A percentile compares a stretch with the other conserved stretches of the same genome.
Conservation (phyloP, 2,329 filamentous ascomycete species). For the Diaporthe aspalathi region DNA sequence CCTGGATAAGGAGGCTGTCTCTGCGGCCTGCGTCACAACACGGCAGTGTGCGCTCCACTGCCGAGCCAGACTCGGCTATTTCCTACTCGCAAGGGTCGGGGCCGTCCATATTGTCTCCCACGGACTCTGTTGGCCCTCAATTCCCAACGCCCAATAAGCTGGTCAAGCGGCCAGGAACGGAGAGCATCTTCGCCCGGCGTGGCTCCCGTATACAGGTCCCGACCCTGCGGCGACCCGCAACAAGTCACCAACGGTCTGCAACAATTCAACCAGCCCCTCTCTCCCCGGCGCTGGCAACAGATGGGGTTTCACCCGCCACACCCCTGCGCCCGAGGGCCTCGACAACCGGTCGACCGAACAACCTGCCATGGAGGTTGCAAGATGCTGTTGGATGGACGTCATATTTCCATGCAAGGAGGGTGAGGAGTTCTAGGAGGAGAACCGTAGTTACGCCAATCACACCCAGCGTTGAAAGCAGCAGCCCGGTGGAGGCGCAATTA, state of each 20-base stretch:
- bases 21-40: conserved; percentile 73
- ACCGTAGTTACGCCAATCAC: conserved; percentile 33
- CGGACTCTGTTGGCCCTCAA: conserved; percentile 53
- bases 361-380: conserved; percentile 36
- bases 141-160: conserved; percentile 76
- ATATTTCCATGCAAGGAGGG: conserved; percentile 63
- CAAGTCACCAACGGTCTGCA: conserved; percentile 81
- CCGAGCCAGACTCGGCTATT: conserved; percentile 72
- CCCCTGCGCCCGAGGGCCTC: conserved; percentile 44
- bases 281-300: conserved; percentile 40
- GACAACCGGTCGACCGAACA: conserved; percentile 38
- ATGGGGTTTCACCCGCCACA: conserved; percentile 51
- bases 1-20: conserved; percentile 80
- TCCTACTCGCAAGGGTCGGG: conserved; percentile 75
- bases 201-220: conserved; percentile 71
- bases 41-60: conserved; percentile 72
- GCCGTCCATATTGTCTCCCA: conserved; percentile 68
- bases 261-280: conserved; percentile 68
- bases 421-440: conserved; percentile 45
- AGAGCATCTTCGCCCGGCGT: conserved; percentile 52
- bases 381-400: conserved; percentile 61
- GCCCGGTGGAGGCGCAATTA: conserved; percentile 48
- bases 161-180: conserved; percentile 72
- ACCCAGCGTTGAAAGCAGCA: conserved; percentile 46
- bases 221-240: conserved; percentile 78